Percentiles rank a stretch among this genome's conserved stretches.
phyloP scores from a whole-genome alignment of 495 filamentous ascomycete genomes.

The Elasticomyces elasticus region DNA sequence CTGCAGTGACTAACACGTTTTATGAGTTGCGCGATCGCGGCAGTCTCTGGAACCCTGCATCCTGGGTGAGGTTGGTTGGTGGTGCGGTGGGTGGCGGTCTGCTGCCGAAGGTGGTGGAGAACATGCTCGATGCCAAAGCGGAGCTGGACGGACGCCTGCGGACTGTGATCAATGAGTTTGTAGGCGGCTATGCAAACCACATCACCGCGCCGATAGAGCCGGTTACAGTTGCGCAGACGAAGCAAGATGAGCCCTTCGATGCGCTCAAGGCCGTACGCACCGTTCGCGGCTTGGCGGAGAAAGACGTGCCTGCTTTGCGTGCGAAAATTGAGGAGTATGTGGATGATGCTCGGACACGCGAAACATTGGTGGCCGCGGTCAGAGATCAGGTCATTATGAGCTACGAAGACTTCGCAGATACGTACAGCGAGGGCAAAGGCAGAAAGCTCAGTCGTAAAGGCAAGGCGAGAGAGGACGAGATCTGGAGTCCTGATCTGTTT shows the following conservation, averaged over 20 bases:
- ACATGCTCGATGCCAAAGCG: slow-evolving; percentile 47
- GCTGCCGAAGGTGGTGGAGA: slow-evolving; percentile 26
- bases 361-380: slow-evolving; percentile 34
- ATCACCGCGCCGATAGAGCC: slow-evolving; percentile 44
- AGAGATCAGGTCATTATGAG: slow-evolving; percentile 29
- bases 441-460: slow-evolving; percentile 44
- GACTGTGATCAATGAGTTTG: slow-evolving; percentile 71
- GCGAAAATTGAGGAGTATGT: slow-evolving; percentile 41
- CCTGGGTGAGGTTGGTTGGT: slow-evolving; percentile 40
- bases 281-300: slow-evolving; percentile 37
- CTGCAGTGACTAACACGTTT: slow-evolving; percentile 67
- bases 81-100: slow-evolving; percentile 25
- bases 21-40: slow-evolving; percentile 61
- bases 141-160: slow-evolving; percentile 71
- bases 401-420: slow-evolving; percentile 34
- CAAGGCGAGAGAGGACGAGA: slow-evolving; percentile 49
- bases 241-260: slow-evolving; percentile 22
- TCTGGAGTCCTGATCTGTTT: slow-evolving; percentile 34
- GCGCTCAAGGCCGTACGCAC: slow-evolving; percentile 28
- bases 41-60: slow-evolving; percentile 57
- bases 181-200: slow-evolving; percentile 45
- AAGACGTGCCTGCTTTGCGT: slow-evolving; percentile 45
- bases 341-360: slow-evolving; percentile 30
- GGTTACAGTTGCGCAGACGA: slow-evolving; percentile 11
- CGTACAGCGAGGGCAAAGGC: slow-evolving; percentile 35